phyloP scores from a whole-genome alignment of 140 eudicot genomes.

The Senecio squalidus region DNA sequence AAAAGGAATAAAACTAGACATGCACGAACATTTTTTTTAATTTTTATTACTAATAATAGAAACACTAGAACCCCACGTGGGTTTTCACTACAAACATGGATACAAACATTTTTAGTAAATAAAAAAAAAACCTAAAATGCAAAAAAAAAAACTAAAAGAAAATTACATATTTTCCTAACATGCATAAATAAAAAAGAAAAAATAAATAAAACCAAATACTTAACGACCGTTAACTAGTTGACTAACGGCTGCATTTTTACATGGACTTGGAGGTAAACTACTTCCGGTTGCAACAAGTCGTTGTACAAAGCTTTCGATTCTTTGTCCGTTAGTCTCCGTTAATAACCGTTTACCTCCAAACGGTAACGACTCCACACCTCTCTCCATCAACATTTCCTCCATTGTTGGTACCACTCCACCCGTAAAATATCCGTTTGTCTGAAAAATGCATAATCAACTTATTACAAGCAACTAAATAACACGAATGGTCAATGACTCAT shows the following conservation, averaged over 20 bases:
- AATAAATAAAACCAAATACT: not conserved
- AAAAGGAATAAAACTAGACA: too few species aligned
- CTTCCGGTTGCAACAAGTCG: conserved; percentile 66
- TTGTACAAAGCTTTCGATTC: conserved; percentile 74
- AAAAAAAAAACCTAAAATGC: conserved; percentile 1
- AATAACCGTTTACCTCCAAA: conserved; percentile 91
- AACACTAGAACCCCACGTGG: conserved; percentile 27
- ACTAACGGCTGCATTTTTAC: conserved; percentile 70
- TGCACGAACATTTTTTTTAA: not conserved
- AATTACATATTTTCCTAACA: not conserved
- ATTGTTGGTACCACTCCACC: conserved; percentile 26
- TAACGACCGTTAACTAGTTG: conserved; percentile 91
- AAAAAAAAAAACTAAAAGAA: too few species aligned
- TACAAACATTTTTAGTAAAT: conserved; percentile 21
- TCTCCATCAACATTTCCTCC: conserved; percentile 53
- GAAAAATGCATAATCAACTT: conserved; percentile 5
- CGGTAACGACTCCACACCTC: conserved; percentile 83
- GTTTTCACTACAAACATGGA: conserved; percentile 17
- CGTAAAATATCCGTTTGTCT: conserved; percentile 55
- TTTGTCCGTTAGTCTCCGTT: conserved; percentile 87
- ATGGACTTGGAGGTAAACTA: conserved; percentile 94
- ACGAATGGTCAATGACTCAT: not conserved
- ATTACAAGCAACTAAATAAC: not conserved
- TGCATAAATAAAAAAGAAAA: not conserved
- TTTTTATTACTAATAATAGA: not conserved